phyloP scores from a whole-genome alignment of 345 rosid species.

The Salix caprea region DNA sequence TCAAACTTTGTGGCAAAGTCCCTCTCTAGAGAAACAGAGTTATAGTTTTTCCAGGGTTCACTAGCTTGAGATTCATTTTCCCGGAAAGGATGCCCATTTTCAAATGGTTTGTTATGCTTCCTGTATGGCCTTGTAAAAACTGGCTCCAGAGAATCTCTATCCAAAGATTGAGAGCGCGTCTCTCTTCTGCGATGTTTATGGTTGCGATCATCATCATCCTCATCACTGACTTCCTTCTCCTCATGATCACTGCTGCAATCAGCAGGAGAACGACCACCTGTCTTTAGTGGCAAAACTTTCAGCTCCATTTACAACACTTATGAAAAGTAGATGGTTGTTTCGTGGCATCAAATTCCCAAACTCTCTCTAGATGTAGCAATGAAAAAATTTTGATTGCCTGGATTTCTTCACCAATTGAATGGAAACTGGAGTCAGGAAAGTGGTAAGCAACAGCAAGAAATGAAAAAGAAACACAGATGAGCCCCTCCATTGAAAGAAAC shows the following conservation, averaged over 20 bases:
- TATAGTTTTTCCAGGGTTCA: slow-evolving; percentile 41
- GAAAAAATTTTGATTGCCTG: slow-evolving; percentile 6
- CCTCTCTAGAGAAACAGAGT: slow-evolving; percentile 38
- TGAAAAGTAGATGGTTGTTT: slow-evolving; percentile 4
- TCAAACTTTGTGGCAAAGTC: slow-evolving; percentile 46
- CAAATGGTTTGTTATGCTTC: slow-evolving; percentile 56
- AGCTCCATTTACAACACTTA: slow-evolving; percentile 50
- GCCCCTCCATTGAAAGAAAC: neutral
- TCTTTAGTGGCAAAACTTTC: slow-evolving; percentile 66
- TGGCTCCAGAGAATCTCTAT: slow-evolving; percentile 59
- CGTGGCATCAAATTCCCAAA: slow-evolving; percentile 19
- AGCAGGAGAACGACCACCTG: slow-evolving; percentile 53
- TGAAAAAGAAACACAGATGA: neutral
- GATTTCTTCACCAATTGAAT: slow-evolving; percentile 7
- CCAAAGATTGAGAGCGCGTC: slow-evolving; percentile 61
- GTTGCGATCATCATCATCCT: slow-evolving; percentile 96
- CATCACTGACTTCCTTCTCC: slow-evolving; percentile 94
- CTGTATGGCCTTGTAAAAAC: slow-evolving; percentile 55
- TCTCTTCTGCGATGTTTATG: slow-evolving; percentile 90
- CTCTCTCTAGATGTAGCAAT: slow-evolving; percentile 10
- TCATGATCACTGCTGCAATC: slow-evolving; percentile 73
- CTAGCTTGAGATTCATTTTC: slow-evolving; percentile 54
- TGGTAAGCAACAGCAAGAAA: neutral
- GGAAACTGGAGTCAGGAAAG: slow-evolving; percentile 21
- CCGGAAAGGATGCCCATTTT: slow-evolving; percentile 55